Conservation (phyloP, 2,329 filamentous ascomycete species). For the Helotiales sp. region DNA sequence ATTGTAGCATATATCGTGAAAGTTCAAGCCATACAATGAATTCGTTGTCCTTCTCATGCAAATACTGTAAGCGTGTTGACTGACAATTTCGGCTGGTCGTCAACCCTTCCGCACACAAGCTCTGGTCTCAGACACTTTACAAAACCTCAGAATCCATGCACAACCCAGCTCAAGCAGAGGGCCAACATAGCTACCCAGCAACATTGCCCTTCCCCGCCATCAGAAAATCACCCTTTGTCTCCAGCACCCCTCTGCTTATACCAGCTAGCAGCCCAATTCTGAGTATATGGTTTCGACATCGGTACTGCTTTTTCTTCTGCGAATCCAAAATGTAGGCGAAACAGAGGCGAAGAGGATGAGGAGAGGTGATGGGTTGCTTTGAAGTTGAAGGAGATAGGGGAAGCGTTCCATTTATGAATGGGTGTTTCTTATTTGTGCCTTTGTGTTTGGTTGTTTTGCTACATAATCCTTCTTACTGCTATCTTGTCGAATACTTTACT, state of each 20-base stretch:
- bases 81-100: no score
- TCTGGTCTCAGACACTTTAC: no score
- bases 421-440: not conserved
- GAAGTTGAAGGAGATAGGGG: not conserved
- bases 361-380: not conserved
- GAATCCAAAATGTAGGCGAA: not conserved
- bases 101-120: no score
- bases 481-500: not conserved
- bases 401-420: not conserved
- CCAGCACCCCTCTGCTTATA: not conserved
- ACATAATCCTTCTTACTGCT: not conserved
- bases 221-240: not conserved
- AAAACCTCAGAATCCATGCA: not conserved
- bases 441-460: not conserved
- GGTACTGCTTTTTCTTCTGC: not conserved
- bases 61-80: no score
- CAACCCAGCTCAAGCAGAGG: not conserved
- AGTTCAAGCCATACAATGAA: no score
- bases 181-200: not conserved
- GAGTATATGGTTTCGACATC: not conserved
- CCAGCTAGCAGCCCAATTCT: not conserved
- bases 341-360: not conserved
- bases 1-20: no score
- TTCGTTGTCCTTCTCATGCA: no score
- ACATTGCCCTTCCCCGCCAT: not conserved